Conservation (phyloP, 768 basidiomycete species). For the Tephrocybe sp. region DNA sequence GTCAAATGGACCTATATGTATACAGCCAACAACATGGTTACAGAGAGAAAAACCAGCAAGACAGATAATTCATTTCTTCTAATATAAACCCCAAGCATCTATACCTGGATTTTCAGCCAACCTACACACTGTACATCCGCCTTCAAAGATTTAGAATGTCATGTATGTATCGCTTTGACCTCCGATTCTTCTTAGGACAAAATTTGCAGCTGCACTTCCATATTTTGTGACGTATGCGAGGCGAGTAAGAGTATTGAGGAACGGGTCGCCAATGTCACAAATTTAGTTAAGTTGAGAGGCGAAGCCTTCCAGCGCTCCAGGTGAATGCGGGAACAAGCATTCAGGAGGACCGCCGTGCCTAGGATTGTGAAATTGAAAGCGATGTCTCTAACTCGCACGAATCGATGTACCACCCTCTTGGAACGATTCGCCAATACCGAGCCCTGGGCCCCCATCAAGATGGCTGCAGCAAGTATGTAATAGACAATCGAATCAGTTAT, state of each 20-base stretch:
- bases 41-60: too few relatives aligned
- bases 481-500: too few relatives aligned
- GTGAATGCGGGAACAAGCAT: conserved; percentile 6
- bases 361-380: too few relatives aligned
- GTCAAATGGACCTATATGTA: too few relatives aligned
- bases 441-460: conserved; percentile 15
- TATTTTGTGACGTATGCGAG: conserved; percentile 6
- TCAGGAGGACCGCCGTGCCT: neutral
- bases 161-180: neutral
- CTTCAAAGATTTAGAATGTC: too few relatives aligned
- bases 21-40: too few relatives aligned
- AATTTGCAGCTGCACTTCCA: conserved; percentile 1
- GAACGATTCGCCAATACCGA: conserved; percentile 23
- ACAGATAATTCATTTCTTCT: too few relatives aligned
- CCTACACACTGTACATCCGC: too few relatives aligned
- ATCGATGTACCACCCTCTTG: conserved; percentile 20
- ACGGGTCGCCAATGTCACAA: conserved; percentile 10
- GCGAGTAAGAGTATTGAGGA: neutral
- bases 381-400: too few relatives aligned
- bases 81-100: too few relatives aligned
- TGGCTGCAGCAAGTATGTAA: too few relatives aligned
- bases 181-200: conserved; percentile 8
- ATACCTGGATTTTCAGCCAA: too few relatives aligned
- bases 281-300: conserved; percentile 5
- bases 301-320: conserved; percentile 9